Conservation (phyloP, 306 rosid genomes). For the Notholithocarpus densiflorus region DNA sequence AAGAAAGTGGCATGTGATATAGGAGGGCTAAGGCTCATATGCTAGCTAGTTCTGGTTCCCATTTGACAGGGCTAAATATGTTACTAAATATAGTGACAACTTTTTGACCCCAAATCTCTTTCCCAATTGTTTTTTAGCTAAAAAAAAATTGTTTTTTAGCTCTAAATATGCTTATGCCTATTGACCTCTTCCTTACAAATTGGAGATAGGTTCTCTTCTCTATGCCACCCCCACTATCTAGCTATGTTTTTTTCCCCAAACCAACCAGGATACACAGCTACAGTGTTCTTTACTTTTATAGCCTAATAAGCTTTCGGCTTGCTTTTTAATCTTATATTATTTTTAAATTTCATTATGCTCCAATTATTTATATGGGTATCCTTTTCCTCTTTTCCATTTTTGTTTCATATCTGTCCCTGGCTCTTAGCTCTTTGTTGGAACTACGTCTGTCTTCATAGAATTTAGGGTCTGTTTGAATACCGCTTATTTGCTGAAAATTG, state of each 20-base stretch:
- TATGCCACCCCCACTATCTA: not conserved
- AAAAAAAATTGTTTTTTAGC: not conserved
- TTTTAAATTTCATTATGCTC: not conserved
- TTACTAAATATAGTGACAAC: conserved; percentile 40
- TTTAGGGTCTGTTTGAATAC: too few species aligned
- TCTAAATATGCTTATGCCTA: not conserved
- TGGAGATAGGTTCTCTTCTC: conserved; percentile 30
- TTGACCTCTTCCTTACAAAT: conserved; percentile 28
- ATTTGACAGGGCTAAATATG: conserved; percentile 41
- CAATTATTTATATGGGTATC: not conserved
- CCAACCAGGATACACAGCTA: too few species aligned
- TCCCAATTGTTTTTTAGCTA: not conserved
- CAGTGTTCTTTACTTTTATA: not conserved
- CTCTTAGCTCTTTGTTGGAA: too few species aligned
- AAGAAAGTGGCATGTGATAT: not conserved
- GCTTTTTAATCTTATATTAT: conserved; percentile 7
- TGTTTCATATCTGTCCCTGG: too few species aligned
- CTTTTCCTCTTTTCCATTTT: conserved; percentile 1
- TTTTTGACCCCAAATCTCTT: conserved; percentile 18
- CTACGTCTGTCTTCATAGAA: too few species aligned
- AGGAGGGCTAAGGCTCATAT: conserved; percentile 9
- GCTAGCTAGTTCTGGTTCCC: conserved; percentile 47
- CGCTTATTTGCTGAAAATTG: too few species aligned
- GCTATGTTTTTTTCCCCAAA: not conserved
- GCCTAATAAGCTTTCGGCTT: conserved; percentile 54